Conservation (phyloP, 352 stramenopile genomes). For the Phytopythium aichiense region DNA sequence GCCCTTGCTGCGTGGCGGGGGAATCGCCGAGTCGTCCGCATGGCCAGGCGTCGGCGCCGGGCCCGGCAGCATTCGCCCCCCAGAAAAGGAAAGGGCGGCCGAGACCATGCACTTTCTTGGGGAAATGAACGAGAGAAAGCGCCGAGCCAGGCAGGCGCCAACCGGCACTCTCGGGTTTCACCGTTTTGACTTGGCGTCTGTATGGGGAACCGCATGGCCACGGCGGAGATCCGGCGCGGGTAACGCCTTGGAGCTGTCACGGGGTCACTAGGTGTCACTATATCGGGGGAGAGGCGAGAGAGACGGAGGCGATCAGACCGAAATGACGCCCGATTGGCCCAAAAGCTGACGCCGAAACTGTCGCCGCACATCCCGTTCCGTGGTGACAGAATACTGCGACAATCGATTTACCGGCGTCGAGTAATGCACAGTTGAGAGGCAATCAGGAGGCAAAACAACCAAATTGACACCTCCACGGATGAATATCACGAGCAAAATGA, state of each 20-base stretch:
- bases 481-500: neutral
- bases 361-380: neutral
- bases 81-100: neutral
- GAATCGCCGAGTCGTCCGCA: conserved; percentile 2
- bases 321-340: neutral
- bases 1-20: neutral
- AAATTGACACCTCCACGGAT: neutral
- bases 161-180: neutral
- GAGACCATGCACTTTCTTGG: neutral
- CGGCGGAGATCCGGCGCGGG: neutral
- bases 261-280: neutral
- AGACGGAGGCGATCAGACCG: conserved; percentile 6
- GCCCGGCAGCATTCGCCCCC: conserved; percentile 3
- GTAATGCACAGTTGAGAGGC: neutral
- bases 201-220: neutral
- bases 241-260: no score
- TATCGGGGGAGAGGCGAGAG: neutral
- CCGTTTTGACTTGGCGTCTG: neutral
- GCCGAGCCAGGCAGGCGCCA: no score
- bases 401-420: neutral
- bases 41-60: neutral
- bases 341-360: neutral
- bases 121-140: neutral
- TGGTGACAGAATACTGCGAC: neutral
- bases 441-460: no score